Evolutionary conservation across 345 rosid species (phyloP).

Genomic region (Sonneratia caseolaris): DNA sequence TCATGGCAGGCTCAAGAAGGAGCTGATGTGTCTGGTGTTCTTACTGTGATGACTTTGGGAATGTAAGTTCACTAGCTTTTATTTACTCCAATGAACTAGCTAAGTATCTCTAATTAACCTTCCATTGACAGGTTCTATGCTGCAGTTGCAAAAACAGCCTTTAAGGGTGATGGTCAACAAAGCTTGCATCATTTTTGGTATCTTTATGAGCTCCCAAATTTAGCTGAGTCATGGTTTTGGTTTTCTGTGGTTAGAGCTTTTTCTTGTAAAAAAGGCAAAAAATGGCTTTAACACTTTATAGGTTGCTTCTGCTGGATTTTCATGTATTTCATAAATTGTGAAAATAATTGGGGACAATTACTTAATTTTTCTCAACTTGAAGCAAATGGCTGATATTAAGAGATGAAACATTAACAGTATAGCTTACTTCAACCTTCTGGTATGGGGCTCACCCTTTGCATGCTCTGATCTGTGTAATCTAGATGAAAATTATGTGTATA

Average conservation of each 20-base stretch:
- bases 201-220: background rate
- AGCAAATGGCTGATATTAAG: background rate
- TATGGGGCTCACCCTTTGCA: too few relatives aligned
- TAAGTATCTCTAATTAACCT: constrained; percentile 9
- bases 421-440: background rate
- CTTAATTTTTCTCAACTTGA: background rate
- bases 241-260: background rate
- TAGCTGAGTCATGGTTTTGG: background rate
- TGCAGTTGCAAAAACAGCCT: constrained; percentile 83
- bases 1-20: constrained; percentile 76
- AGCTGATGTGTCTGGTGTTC: constrained; percentile 76
- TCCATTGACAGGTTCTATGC: constrained; percentile 72
- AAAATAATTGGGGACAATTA: background rate
- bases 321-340: background rate
- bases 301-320: too few relatives aligned
- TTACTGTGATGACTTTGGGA: constrained; percentile 96
- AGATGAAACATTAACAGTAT: background rate
- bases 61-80: constrained; percentile 48
- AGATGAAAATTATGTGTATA: too few relatives aligned
- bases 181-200: constrained; percentile 98
- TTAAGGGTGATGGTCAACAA: constrained; percentile 87
- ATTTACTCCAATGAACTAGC: background rate
- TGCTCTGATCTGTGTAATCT: too few relatives aligned
- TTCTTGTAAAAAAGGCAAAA: background rate
- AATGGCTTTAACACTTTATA: background rate